Evolutionary conservation across 148 eudicot genomes (phyloP), one percentile per base, ranked within the genome.

Genomic region (Dysphania ambrosioides): DNA sequence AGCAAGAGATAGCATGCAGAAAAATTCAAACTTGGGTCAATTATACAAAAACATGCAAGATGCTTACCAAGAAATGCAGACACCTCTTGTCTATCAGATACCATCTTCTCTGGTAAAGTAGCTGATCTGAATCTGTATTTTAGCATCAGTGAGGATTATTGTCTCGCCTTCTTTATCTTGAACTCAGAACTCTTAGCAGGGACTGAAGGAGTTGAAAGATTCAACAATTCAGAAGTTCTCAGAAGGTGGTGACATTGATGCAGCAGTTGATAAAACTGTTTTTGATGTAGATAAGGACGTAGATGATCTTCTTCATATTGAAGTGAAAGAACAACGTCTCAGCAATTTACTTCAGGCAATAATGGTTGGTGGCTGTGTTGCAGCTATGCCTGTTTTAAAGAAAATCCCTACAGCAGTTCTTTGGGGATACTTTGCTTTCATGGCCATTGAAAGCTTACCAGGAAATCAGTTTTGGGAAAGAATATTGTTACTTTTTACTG

Each of bases 401-500:
- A 95, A 84, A 85, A 95, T 95, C 23, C 99, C 99, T 16, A 88
- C 94, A 68, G 90, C 99, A 6, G 99, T 95, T 64, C 94, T 95
- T 79, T 95, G 99, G 99, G 99, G 99, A 40, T 95, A 95, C 83
- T 95, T 95, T 70, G 99, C 97, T 41, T 95, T 90, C 84, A 95
- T 95, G 99, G 99, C 99, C 49, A 95, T 92, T 66, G 99, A 95
- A 82, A 95, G 94, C 85, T 88, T 95, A 82, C 99, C 99, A 0
- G 97, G 99, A 83, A 95, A 92, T 83, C 99, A 95, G 75, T 95
- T 88, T 72, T 95, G 99, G 99, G 99, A 92, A 74, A 83, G 99
- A 79, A 85, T 95, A 61, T 66, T 95, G 68, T 79, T 90, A 62
- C 94, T 95, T 71, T 95, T 95, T 75, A 92, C 97, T 72, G 94